Base-by-base conservation (phyloP, 2,329 filamentous ascomycete genomes). In the Neospermospora avenae region DNA sequence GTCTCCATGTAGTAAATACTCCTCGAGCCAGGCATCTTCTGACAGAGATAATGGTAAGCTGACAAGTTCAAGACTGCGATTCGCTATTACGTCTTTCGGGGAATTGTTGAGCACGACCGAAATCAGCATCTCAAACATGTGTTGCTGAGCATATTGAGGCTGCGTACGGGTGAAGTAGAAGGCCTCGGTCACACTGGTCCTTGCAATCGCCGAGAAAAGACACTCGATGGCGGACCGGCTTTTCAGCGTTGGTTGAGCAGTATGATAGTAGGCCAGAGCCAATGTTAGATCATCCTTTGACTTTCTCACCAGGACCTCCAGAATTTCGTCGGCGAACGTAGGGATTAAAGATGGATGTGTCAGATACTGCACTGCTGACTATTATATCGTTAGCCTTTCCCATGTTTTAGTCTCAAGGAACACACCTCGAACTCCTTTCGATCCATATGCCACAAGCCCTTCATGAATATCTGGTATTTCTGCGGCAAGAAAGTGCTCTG, bases 251-350 rank as follows among this genome's bases (percentile, higher is more conserved):
- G 91, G 91, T 65, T 86, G 86, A 0, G 88, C 86, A 13, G 87
- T 84, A 65, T 92, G 82, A 75, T 89, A 95, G 75, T 95, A 96
- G 11, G 90, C 87, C 28, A 95, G 80, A 0, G 89, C 83, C 2
- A 93, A 79, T 25, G 77, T 81, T 68, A 84, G 83, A 70, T 91
- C 86, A 59, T 79, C 77, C 44, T 80, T 76, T 39, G 85, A 80
- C 64, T 85, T 81, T 39, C 82, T 81, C 55, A 90, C 84, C 4
- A 95, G 82, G 4, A 82, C 81, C 25, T 82, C 81, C 66, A 95
- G 80, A 55, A 96, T 93, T 63, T 96, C 89, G 74, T 95, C 90
- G 59, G 89, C 83, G 69, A 95, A 96, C 57, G 91, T 91, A 37
- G 89, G 86, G 20, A 88, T 85, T 4, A 96, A 80, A 1, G 88